These are phyloP conservation scores for Liriodendron chinense DNA, from an alignment of 164 flowering plant species.

Conservation along the genomic window DNA sequence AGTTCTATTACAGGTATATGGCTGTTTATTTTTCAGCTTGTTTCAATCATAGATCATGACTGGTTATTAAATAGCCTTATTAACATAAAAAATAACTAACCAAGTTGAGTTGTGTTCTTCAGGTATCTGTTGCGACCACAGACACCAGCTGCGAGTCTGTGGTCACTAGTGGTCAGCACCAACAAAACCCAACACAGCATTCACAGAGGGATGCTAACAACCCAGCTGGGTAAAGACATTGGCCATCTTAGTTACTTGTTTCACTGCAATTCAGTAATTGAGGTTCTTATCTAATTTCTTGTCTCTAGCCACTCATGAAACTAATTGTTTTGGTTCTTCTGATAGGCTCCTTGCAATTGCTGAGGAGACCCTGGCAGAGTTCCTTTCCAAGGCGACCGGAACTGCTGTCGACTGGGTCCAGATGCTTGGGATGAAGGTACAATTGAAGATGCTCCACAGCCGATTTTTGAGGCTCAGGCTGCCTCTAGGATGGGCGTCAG, in stretches of 20 bases:
- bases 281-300: neutral
- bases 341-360: slow-evolving; percentile 65
- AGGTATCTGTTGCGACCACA: slow-evolving; percentile 64
- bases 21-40: neutral
- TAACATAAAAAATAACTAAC: neutral
- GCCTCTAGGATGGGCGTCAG: neutral
- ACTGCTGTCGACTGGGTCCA: slow-evolving; percentile 99
- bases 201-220: slow-evolving; percentile 71
- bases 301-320: neutral
- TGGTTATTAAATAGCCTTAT: neutral
- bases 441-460: neutral
- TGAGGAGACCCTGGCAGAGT: slow-evolving; percentile 96
- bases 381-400: slow-evolving; percentile 94
- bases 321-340: neutral
- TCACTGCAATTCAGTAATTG: neutral
- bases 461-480: neutral
- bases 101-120: slow-evolving; percentile 1
- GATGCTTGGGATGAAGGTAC: slow-evolving; percentile 98
- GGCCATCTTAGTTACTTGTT: neutral
- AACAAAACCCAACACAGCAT: slow-evolving; percentile 77
- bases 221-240: slow-evolving; percentile 72
- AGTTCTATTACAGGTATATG: no score
- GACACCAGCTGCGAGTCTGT: slow-evolving; percentile 89
- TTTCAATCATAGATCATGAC: neutral
- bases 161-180: slow-evolving; percentile 77